Conservation (phyloP, 352 stramenopile genomes). For the Halophytophthora batemanensis region DNA sequence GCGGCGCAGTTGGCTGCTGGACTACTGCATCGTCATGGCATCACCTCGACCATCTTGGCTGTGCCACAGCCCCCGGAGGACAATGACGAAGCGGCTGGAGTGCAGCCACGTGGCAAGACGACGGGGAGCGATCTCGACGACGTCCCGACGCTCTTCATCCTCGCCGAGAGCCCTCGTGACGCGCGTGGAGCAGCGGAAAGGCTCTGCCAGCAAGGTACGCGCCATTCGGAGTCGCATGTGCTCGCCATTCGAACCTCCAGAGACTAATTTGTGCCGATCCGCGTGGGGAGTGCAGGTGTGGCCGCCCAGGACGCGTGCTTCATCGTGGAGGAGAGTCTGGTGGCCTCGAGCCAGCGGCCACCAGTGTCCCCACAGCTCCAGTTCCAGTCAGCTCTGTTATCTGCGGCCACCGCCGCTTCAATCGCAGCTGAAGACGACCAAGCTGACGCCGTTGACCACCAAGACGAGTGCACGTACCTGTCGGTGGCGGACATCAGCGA, state of each 20-base stretch:
- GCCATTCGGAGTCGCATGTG: not conserved
- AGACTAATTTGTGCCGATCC: not conserved
- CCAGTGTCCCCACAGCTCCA: constrained; percentile 9
- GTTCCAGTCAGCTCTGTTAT: constrained; percentile 15
- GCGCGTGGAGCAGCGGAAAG: constrained; percentile 5
- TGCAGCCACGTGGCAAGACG: not conserved
- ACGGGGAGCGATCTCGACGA: not conserved
- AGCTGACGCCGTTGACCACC: not conserved
- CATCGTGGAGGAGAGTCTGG: constrained; percentile 40
- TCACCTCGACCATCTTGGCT: constrained; percentile 19
- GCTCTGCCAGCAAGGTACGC: constrained; percentile 29
- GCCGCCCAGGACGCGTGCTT: constrained; percentile 20
- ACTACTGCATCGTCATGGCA: constrained; percentile 36
- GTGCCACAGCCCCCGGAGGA: not conserved
- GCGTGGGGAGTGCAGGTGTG: constrained; percentile 10
- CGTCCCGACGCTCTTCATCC: constrained; percentile 22
- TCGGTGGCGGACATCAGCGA: constrained; percentile 58
- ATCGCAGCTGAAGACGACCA: not conserved
- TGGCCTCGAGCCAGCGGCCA: constrained; percentile 1
- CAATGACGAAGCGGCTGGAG: not conserved
- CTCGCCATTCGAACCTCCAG: not conserved
- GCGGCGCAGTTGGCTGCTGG: constrained; percentile 12
- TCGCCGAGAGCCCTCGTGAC: constrained; percentile 14
- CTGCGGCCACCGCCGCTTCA: not conserved
- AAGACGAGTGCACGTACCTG: constrained; percentile 14